Evolutionary conservation across 2,329 filamentous ascomycete species (phyloP), one percentile per base, ranked within the genome.

Genomic region (Orbilia quercus): DNA sequence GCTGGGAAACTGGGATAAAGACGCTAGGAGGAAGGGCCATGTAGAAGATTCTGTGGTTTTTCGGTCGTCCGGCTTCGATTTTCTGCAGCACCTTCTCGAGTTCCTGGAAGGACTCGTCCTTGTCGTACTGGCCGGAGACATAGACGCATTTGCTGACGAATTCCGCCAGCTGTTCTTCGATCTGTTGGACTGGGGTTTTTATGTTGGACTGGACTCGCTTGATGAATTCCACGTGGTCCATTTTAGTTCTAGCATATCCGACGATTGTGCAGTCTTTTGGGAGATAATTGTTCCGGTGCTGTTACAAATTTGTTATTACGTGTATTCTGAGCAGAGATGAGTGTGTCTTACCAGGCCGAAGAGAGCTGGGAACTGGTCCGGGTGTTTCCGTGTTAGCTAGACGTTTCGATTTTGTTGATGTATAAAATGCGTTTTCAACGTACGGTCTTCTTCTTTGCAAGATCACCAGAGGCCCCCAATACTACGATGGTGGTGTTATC

Each of bases 371-470:
- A 96, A 99, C 91, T 96, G 50, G 14, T 47, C 14, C 18, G 18
- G 31, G 2, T 45, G 6, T 28, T 34, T 31, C 28, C 20, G 2
- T 40, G 42, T 60, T 45, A 70, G 55, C 47, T 40, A 12, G 9
- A 9, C 28, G 28, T 14, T n/a, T n/a, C 36, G 45, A 16, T 16
- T n/a, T 18, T 40, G 18, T 12, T 12, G 16, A 20, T 51, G 2
- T 31, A 9, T 3, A 14, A 22, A 20, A 18, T 22, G 20, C 28
- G 34, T 40, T 6, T 7, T 14, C 36, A 67, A 55, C 75, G 81
- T 88, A 96, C 92, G 48, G 95, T 99, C 89, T 99, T 99, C 90
- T 99, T 99, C 87, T 99, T 99, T 57, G 95, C 95, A 77, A 99
- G 84, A 85, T 99, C 95, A 79, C 95, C 95, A 59, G 95, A 99